A percentile compares a stretch with the other conserved stretches of the same genome.
Evolutionary conservation across 306 rosid genomes (phyloP).

Genomic region (Sindora glabra): DNA sequence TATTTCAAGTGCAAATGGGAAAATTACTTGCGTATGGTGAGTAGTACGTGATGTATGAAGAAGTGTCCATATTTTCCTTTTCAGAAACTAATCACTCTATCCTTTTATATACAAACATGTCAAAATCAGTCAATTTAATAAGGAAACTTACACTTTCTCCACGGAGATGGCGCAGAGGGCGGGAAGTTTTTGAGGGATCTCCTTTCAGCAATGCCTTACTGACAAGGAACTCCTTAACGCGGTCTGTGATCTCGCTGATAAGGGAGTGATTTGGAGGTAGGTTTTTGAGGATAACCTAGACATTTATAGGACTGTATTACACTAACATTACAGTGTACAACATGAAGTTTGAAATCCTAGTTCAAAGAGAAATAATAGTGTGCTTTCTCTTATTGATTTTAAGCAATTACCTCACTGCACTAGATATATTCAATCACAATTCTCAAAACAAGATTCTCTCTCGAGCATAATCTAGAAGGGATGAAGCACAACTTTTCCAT

Average conservation of each 20-base stretch:
- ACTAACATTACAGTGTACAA: slow-evolving; percentile 11
- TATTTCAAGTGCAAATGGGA: background rate
- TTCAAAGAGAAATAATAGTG: too few species aligned
- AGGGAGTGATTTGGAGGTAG: slow-evolving; percentile 84
- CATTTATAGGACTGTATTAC: slow-evolving; percentile 14
- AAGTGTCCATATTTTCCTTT: background rate
- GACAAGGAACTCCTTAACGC: slow-evolving; percentile 77
- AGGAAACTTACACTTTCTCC: slow-evolving; percentile 58
- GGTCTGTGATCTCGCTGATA: slow-evolving; percentile 66
- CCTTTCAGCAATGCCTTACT: slow-evolving; percentile 78
- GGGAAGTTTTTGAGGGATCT: slow-evolving; percentile 51
- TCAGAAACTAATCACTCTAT: background rate
- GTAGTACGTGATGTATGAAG: background rate
- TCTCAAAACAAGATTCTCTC: slow-evolving; percentile 6
- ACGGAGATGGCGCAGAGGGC: slow-evolving; percentile 53
- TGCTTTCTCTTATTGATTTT: background rate
- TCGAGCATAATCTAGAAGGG: background rate
- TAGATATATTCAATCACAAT: background rate
- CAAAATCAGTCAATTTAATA: background rate
- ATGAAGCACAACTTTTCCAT: slow-evolving; percentile 3
- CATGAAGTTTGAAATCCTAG: background rate
- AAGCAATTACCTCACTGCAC: background rate
- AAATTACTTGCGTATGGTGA: background rate
- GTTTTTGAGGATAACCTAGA: slow-evolving; percentile 78
- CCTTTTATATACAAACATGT: background rate